Base-by-base conservation (phyloP, 257 asterid genomes). In the Nicotiana noctiflora region DNA sequence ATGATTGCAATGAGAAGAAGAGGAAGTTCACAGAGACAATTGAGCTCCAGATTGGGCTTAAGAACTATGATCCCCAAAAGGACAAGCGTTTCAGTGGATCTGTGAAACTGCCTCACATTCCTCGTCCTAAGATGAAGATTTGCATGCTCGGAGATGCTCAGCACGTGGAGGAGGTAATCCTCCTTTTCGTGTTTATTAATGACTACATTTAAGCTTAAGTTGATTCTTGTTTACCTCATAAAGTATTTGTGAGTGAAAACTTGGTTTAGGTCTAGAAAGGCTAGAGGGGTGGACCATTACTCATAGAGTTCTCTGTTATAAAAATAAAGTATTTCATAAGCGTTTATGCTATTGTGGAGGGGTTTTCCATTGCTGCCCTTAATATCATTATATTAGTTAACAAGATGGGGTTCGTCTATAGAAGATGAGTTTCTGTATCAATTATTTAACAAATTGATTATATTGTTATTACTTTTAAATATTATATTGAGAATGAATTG, bases 21-120 rank as follows among this genome's bases (percentile, higher is more conserved):
- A 74, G 79, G 10, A 74, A 74, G 17, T 74, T 74, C 61, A 46
- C 79, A 0, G 79, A 74, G 44, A 74, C 79, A 23, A 49, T 74
- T 49, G 79, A 74, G 79, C 79, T 74, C 79, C 79, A 74, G 79
- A 74, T 74, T 74, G 79, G 79, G 25, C 79, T 74, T 74, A 74
- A 74, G 79, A 74, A 74, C 79, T 82, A 82, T 82, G 85, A 82
- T 68, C 85, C 82, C 18, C 85, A 78, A 60, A 78, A 67, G 79
- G 85, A 82, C 56, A 79, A 82, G 74, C 82, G 82, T 57, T 84
- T 68, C 21, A 59, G 66, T 56, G 76, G 77, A 13, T 75, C 77
- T 52, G 77, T 74, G 37, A 74, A 11, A 37, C 17, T 74, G 40
- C 79, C 79, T 15, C 62, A 74, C 44, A 74, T 74, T 49, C 79